phyloP scores from a whole-genome alignment of 768 basidiomycete genomes.

The Suillus decipiens region DNA sequence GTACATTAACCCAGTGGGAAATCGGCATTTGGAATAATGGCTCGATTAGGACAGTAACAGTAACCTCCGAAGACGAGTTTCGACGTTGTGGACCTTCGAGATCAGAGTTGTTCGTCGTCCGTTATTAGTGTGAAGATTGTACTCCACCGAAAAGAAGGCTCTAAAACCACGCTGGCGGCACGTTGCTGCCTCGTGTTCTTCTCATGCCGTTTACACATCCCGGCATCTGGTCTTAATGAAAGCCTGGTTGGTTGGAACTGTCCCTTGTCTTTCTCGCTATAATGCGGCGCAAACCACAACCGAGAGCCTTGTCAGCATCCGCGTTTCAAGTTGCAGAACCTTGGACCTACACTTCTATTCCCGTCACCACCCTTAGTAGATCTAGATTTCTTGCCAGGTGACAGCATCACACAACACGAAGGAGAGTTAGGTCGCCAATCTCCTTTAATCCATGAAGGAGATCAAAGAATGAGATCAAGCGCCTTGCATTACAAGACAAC shows the following conservation, averaged over 20 bases:
- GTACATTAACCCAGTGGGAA: neutral
- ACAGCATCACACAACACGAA: neutral
- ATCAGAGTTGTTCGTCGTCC: neutral
- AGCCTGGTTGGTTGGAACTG: neutral
- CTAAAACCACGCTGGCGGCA: constrained; percentile 10
- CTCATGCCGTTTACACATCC: constrained; percentile 18
- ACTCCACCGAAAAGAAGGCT: neutral
- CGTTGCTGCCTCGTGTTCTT: constrained; percentile 26
- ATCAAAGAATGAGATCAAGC: constrained; percentile 20
- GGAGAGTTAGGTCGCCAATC: constrained; percentile 22
- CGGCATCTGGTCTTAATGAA: neutral
- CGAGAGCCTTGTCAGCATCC: constrained; percentile 1
- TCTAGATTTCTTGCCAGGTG: constrained; percentile 6
- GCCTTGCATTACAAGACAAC: constrained; percentile 23
- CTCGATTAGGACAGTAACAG: neutral
- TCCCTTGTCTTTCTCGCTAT: neutral
- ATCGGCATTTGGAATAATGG: neutral
- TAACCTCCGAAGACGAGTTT: neutral
- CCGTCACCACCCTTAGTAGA: neutral
- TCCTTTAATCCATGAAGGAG: constrained; percentile 17
- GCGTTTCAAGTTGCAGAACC: neutral
- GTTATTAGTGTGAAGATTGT: neutral
- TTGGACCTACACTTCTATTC: constrained; percentile 4
- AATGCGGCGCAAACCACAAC: constrained; percentile 5
- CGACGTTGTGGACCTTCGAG: neutral